Evolutionary conservation across 768 basidiomycete genomes (phyloP), one percentile per base, ranked within the genome.

Genomic region (Daedalea quercina): DNA sequence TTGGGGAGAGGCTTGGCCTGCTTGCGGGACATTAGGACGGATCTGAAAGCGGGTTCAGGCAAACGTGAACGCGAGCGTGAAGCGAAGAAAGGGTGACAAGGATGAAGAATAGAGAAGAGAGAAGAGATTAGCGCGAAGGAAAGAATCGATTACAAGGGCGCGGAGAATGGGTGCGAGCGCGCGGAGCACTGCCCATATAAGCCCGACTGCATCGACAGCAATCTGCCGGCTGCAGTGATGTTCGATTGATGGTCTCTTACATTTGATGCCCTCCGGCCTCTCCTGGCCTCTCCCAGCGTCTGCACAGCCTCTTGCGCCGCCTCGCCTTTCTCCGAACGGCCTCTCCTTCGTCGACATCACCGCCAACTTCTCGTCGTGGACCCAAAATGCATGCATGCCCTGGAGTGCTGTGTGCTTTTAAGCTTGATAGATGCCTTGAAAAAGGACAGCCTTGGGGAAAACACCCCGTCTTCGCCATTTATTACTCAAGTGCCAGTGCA

Each of bases 1-100:
- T 81, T 84, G 62, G 86, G 84, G 53, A 87, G 75, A 60, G 80
- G 77, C 72, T 85, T 87, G 52, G 73, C 68, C 56, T 66, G 68
- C 74, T 81, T 86, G 60, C 57, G 60, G 55, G 79, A 80, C 78
- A 80, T 78, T 45, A 43, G 22, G 35, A 51, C 37, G 44, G 23
- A 34, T 43, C 57, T 63, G 61, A 57, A 59, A 56, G 60, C 50
- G 59, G 59, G 53, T 56, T 55, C 11, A 6, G 28, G 50, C 42
- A 52, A 53, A 44, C 44, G 51, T 43, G 43, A 55, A 52, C 47
- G 31, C 44, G 22, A 53, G 51, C 48, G 44, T 19, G 45, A 41
- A 40, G 51, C 17, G 41, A 44, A 46, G 22, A 34, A 44, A 50
- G 24, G 47, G 31, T 35, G 51, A 35, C 47, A 31, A 35, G 17